Base-by-base conservation (phyloP, 257 asterid genomes). In the Lycium barbarum region DNA sequence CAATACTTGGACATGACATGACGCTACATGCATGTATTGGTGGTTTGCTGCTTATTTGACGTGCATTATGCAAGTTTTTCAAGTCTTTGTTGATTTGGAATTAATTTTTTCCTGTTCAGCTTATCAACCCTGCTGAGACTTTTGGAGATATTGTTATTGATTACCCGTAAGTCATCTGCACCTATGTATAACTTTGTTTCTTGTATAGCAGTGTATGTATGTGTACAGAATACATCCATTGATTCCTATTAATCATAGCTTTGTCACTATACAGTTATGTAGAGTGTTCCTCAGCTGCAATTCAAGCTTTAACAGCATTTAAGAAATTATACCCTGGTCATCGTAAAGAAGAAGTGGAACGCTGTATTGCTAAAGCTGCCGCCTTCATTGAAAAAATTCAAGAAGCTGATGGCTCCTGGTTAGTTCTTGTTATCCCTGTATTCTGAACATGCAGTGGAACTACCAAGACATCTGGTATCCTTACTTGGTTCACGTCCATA, bases 71-170 rank as follows among this genome's bases (percentile, higher is more conserved):
- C 66, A 67, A 80, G 26, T 53, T 9, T 35, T 59, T 67, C 14
- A 33, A 76, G 26, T 14, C 11, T 80, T 54, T 65, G 51, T 82
- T 84, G 84, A 86, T 86, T 74, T 74, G 62, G 51, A 79, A 40
- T 15, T 53, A 14, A 20, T 71, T 15, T 90, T 79, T 83, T 79
- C 83, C 88, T 85, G 85, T 85, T 78, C 98, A 97, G 99, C 57
- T 93, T 78, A 91, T 97, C 91, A 97, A 97, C 86, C 99, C 98
- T 79, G 98, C 99, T 85, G 99, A 97, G 90, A 97, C 99, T 76
- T 97, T 97, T 89, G 99, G 99, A n/a, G 98, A 97, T 90, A 97
- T 96, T 82, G 98, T 95, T 84, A 96, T 96, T 88, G 99, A 96
- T 88, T 96, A 96, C 87, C 97, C 98, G 98, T 97, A 93, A 95